Percentiles rank a stretch among this genome's conserved stretches.
phyloP scores from a whole-genome alignment of 179 eudicot species.

The Drosera spatulata region DNA sequence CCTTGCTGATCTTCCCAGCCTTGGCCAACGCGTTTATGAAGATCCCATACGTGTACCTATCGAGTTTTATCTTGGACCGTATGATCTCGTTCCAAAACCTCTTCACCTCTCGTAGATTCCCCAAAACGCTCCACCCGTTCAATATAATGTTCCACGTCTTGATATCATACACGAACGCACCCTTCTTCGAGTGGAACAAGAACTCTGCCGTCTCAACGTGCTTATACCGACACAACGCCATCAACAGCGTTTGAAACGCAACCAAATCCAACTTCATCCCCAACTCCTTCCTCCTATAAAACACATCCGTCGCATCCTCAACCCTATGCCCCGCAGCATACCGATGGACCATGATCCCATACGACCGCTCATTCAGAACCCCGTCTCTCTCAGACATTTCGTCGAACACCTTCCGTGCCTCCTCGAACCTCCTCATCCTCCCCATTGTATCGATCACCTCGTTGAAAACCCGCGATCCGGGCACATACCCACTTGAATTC shows the following conservation, averaged over 20 bases:
- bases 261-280: constrained; percentile 48
- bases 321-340: constrained; percentile 64
- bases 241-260: constrained; percentile 60
- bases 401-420: constrained; percentile 41
- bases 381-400: constrained; percentile 53
- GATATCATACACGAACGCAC: constrained; percentile 36
- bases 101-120: constrained; percentile 64
- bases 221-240: constrained; percentile 59
- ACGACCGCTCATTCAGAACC: constrained; percentile 44
- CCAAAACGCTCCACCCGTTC: constrained; percentile 79
- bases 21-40: constrained; percentile 60
- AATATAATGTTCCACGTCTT: constrained; percentile 79
- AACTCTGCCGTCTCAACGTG: constrained; percentile 76
- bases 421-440: constrained; percentile 47
- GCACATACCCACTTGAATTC: constrained; percentile 27
- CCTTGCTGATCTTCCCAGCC: constrained; percentile 58
- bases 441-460: constrained; percentile 70
- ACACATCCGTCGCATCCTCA: constrained; percentile 50
- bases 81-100: constrained; percentile 72
- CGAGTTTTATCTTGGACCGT: constrained; percentile 42
- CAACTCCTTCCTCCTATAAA: constrained; percentile 44
- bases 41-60: constrained; percentile 59
- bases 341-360: constrained; percentile 49
- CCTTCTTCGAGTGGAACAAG: constrained; percentile 41
- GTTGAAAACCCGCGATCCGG: constrained; percentile 35